These are phyloP conservation scores for Saturnispora zaruensis DNA, from an alignment of 805 yeast genomes.

Conservation along the genomic window DNA sequence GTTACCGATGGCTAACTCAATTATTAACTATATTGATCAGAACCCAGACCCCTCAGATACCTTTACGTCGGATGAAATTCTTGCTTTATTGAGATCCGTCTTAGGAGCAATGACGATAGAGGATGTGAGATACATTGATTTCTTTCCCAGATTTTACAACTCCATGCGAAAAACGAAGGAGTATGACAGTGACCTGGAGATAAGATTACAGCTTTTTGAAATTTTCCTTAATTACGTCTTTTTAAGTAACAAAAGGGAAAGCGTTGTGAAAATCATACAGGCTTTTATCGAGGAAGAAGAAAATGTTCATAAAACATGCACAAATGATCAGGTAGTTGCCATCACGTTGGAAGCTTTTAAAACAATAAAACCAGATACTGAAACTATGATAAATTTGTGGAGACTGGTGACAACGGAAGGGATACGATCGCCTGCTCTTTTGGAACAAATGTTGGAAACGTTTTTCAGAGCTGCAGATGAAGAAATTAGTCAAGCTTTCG, in stretches of 20 bases:
- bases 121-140: conserved; percentile 24
- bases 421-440: background rate
- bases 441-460: conserved; percentile 14
- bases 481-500: conserved; percentile 23
- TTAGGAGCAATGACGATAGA: conserved; percentile 24
- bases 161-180: conserved; percentile 21
- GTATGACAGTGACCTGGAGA: conserved; percentile 15
- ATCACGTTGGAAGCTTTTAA: conserved; percentile 27
- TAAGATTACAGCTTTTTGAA: conserved; percentile 27
- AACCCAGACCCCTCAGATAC: conserved; percentile 20
- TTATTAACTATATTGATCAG: conserved; percentile 26
- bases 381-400: conserved; percentile 18
- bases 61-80: conserved; percentile 19
- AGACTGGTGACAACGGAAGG: conserved; percentile 14
- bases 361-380: conserved; percentile 23
- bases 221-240: conserved; percentile 27
- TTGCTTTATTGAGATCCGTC: conserved; percentile 18
- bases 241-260: conserved; percentile 23
- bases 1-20: conserved; percentile 23
- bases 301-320: conserved; percentile 8
- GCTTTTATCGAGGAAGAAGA: conserved; percentile 25
- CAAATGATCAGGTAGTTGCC: conserved; percentile 19
- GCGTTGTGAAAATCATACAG: conserved; percentile 20
- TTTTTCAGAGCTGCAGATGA: conserved; percentile 26
- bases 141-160: conserved; percentile 29